Base-by-base conservation (phyloP, 768 basidiomycete genomes). In the Suillus ampliporus region DNA sequence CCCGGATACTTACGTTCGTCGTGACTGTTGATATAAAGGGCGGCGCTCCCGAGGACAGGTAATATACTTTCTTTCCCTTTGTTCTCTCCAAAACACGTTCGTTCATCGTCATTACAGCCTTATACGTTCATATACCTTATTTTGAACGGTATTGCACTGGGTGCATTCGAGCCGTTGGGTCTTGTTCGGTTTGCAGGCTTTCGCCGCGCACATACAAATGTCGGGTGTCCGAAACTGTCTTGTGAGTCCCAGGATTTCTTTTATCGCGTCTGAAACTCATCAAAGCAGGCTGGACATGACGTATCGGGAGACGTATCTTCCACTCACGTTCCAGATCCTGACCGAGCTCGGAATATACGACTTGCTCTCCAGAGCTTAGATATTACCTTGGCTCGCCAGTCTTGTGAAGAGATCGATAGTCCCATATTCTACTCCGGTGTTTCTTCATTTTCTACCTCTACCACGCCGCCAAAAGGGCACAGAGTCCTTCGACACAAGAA, bases 21-120 rank as follows among this genome's bases (percentile, higher is more conserved):
- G 50, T 51, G 10, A 51, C 28, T 19, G 6, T 34, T 19, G 17
- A 51, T 51, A 51, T 51, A 51, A 51, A 51, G 31, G 50, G 50
- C 50, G 31, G 17, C 50, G 19, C 11, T n/a, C 10, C 19, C 1
- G 6, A 34, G 11, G 11, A 13, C 6, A 51, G 13, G 19, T 51
- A 5, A 5, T 28, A n/a, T 51, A 31, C 5, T 31, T 51, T n/a
- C 10, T 10, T 51, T 35, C 4, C 19, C 31, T 31, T 51, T 8
- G 6, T 35, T 34, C 3, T 51, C 50, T 34, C 50, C 10, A 51
- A 17, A 51, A 31, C 28, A 51, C 28, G 7, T 28, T 51, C 50
- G 6, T 51, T 51, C 50, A 31, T 51, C 19, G 19, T 37, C 37
- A 37, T 37, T 10, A 37, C 37, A 37, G 37, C 10, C 37, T n/a